Conservation (phyloP, 805 yeast genomes). For the Candida stauntonica region DNA sequence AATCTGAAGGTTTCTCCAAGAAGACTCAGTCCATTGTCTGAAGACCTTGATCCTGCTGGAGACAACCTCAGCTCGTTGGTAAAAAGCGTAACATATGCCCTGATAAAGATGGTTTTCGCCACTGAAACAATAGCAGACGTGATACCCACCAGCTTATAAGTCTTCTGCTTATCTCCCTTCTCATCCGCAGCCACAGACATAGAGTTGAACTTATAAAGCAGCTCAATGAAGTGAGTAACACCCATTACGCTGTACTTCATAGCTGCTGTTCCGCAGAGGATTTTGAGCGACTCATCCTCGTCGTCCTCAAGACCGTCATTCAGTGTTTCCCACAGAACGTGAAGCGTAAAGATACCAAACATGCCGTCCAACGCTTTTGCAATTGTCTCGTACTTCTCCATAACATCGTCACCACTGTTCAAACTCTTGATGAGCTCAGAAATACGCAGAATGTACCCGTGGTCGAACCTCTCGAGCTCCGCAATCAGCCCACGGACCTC, state of each 20-base stretch:
- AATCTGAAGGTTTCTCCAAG: constrained; percentile 5
- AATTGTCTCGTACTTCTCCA: constrained; percentile 2
- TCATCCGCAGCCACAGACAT: constrained; percentile 4
- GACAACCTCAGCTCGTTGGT: constrained; percentile 5
- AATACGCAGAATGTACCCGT: constrained; percentile 9
- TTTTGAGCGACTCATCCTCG: constrained; percentile 14
- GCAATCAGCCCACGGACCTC: constrained; percentile 15
- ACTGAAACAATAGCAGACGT: constrained; percentile 9
- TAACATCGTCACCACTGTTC: constrained; percentile 3
- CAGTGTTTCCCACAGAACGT: constrained; percentile 19
- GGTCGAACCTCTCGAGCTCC: constrained; percentile 16
- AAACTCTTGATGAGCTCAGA: constrained; percentile 10
- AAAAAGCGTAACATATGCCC: constrained; percentile 15
- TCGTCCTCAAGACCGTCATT: constrained; percentile 9
- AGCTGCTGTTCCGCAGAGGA: constrained; percentile 13
- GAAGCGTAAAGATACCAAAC: constrained; percentile 11
- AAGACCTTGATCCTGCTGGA: neutral
- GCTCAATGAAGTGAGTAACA: constrained; percentile 21
- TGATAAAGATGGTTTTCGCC: constrained; percentile 14
- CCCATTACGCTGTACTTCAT: constrained; percentile 22
- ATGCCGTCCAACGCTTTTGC: constrained; percentile 9
- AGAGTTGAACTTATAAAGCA: constrained; percentile 15
- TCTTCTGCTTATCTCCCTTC: constrained; percentile 2
- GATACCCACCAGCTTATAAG: constrained; percentile 18
- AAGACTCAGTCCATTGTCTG: no score